Percentiles rank a stretch among this genome's conserved stretches.
These are phyloP conservation scores for Curvularia sp. DNA, from an alignment of 2,329 filamentous ascomycete species.

Conservation along the genomic window DNA sequence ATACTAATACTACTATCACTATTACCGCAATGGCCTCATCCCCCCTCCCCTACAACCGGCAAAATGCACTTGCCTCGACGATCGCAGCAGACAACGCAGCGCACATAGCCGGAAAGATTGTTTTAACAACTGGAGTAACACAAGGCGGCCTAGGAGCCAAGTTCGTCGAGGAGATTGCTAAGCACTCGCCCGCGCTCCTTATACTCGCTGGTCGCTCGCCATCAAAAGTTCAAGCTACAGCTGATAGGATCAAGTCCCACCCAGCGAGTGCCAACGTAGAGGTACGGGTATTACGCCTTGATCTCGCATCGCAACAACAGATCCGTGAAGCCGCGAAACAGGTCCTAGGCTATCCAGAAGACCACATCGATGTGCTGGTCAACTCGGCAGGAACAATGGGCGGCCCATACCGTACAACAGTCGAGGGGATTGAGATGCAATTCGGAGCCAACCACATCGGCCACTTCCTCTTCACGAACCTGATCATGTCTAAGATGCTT, in stretches of 20 bases:
- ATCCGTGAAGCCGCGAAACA: slow-evolving; percentile 47
- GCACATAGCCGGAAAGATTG: slow-evolving; percentile 54
- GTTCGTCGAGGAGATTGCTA: slow-evolving; percentile 40
- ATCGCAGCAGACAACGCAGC: slow-evolving; percentile 53
- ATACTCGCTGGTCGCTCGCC: slow-evolving; percentile 53
- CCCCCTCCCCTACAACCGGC: slow-evolving; percentile 31
- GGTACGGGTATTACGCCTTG: slow-evolving; percentile 42
- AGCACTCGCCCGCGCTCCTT: slow-evolving; percentile 37
- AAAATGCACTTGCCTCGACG: slow-evolving; percentile 32
- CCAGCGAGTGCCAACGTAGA: slow-evolving; percentile 44
- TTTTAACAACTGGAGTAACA: slow-evolving; percentile 50
- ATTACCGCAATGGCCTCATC: slow-evolving; percentile 16
- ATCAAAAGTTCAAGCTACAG: slow-evolving; percentile 52
- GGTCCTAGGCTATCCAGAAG: slow-evolving; percentile 38
- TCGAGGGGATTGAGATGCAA: slow-evolving; percentile 51
- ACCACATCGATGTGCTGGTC: slow-evolving; percentile 54
- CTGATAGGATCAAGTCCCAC: slow-evolving; percentile 45
- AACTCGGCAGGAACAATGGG: slow-evolving; percentile 53
- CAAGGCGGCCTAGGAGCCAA: slow-evolving; percentile 40
- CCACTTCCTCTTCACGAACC: slow-evolving; percentile 57
- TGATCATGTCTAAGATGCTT: slow-evolving; percentile 55
- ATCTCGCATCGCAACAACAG: slow-evolving; percentile 49
- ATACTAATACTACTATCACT: background rate
- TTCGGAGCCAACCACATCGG: slow-evolving; percentile 60
- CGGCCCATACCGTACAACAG: slow-evolving; percentile 34